These are phyloP conservation scores for Echinosophora koreensis DNA, from an alignment of 306 rosid genomes.

Conservation along the genomic window DNA sequence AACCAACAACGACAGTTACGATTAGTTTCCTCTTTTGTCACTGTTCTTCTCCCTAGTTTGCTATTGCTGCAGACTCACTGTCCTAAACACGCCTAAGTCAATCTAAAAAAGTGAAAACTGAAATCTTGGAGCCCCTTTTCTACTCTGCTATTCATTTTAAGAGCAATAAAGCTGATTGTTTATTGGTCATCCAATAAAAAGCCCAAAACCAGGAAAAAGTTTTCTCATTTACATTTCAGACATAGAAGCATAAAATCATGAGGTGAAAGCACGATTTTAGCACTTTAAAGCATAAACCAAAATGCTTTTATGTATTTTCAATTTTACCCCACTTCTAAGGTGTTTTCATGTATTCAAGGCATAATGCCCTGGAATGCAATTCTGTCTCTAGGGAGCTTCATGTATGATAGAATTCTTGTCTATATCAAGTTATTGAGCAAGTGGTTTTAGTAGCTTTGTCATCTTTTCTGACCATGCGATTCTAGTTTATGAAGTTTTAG, in stretches of 20 bases:
- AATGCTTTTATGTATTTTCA: background rate
- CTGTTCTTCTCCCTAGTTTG: background rate
- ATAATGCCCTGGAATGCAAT: background rate
- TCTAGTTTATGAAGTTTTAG: background rate
- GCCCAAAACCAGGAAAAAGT: background rate
- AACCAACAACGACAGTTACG: background rate
- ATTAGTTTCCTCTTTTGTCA: conserved; percentile 1
- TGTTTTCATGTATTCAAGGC: background rate
- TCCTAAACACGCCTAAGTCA: background rate
- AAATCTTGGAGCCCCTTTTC: background rate
- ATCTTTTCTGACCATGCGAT: conserved; percentile 14
- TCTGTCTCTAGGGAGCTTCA: background rate
- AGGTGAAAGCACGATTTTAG: background rate
- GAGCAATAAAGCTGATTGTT: background rate
- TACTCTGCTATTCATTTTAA: background rate
- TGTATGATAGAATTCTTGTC: background rate
- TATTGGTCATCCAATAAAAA: background rate
- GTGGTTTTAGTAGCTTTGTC: background rate
- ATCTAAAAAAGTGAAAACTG: background rate
- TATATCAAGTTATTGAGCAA: background rate
- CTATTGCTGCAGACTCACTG: background rate
- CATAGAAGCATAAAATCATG: background rate
- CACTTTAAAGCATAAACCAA: background rate
- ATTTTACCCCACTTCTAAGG: background rate
- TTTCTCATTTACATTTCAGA: background rate